Evolutionary conservation across 140 eudicot genomes (phyloP), one percentile per base, ranked within the genome.

Genomic region (Bidens hawaiensis): DNA sequence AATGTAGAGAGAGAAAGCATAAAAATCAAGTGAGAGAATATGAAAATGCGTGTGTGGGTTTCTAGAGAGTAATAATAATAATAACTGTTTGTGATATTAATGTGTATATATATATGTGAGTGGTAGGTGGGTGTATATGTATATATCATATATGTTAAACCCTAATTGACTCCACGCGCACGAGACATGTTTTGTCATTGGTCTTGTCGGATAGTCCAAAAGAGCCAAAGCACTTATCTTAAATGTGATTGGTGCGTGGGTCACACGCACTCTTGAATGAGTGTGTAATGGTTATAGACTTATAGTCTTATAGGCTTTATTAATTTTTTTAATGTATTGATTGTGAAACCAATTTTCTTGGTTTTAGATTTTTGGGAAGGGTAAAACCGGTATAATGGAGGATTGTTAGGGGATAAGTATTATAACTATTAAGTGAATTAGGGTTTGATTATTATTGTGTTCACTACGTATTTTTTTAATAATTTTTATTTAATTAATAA

Each of bases 1-100:
- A 28, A 61, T 26, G 51, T 49, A 72, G 82, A 68, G 68, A 75
- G 75, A 66, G 50, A 72, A 65, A n/a, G n/a, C n/a, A n/a, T n/a
- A n/a, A n/a, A 56, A 66, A 54, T 72, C 7, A 18, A 55, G 60
- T 19, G 60, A 64, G 71, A 56, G 49, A 63, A 23, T 23, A 41
- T 13, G 59, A 21, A 54, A 11, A 24, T 2, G 49, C 55, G 62
- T 53, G 65, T 52, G 70, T 19, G 72, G 11, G 55, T 48, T 48
- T 73, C 9, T 65, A 27, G 68, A 47, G 74, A 74, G 68, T 9
- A 36, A 36, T 10, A 36, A 10, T 36, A 36, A 7, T 36, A 36
- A 7, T 33, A n/a, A n/a, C n/a, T n/a, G n/a, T n/a, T n/a, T n/a
- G n/a, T n/a, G n/a, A n/a, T n/a, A n/a, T n/a, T n/a, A n/a, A n/a